phyloP scores from a whole-genome alignment of 2,329 filamentous ascomycete species.

The Didymosphaeria variabile region DNA sequence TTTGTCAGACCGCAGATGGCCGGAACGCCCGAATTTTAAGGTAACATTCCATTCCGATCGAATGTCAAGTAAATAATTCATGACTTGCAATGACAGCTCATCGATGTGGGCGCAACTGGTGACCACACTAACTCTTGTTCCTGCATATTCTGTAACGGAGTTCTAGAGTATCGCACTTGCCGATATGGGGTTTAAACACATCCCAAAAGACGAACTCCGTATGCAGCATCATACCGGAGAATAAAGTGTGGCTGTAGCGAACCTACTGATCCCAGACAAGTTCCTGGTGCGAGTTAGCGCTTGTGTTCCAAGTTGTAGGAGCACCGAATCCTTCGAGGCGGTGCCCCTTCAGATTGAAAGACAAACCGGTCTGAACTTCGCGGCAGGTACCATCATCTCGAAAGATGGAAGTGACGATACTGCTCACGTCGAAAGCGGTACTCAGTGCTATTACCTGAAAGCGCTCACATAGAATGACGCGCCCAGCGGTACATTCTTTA shows the following conservation, averaged over 20 bases:
- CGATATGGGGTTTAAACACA: slow-evolving; percentile 2
- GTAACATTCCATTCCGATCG: too few relatives aligned
- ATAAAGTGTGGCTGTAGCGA: slow-evolving; percentile 5
- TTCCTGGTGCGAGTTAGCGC: neutral
- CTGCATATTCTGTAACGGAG: slow-evolving; percentile 6
- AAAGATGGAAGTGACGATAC: neutral
- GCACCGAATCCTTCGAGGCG: neutral
- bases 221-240: slow-evolving; percentile 9
- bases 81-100: neutral
- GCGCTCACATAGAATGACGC: neutral
- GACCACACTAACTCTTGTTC: neutral
- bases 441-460: neutral
- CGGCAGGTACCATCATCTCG: neutral
- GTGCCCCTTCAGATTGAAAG: neutral
- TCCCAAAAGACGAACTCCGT: slow-evolving; percentile 5
- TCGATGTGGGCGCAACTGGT: neutral
- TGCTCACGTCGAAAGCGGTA: neutral
- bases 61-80: neutral
- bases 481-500: too few relatives aligned
- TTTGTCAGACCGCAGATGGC: neutral
- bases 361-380: neutral
- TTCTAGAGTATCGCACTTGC: slow-evolving; percentile 5
- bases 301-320: slow-evolving; percentile 2
- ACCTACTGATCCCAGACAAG: neutral
- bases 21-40: neutral